Evolutionary conservation across 129 eudicot genomes (phyloP), one percentile per base, ranked within the genome.

Genomic region (Lactuca sativa): DNA sequence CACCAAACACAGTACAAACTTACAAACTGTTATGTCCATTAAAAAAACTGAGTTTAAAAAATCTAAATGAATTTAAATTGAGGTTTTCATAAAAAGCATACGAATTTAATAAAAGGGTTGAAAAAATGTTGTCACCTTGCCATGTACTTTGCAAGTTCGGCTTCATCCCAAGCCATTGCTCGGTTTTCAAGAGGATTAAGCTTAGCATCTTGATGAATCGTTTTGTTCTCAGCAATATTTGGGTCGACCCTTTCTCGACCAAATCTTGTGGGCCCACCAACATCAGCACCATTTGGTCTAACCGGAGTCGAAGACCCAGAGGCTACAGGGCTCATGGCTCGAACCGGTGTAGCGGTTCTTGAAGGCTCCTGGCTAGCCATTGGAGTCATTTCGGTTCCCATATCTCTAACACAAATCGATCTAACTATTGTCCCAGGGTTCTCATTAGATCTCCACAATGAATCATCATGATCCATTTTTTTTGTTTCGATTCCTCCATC

Each of bases 331-430:
- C 96, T 92, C 4, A 87, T 83, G 66, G 92, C 89, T 77, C 87
- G 67, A 38, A 92, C 63, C 5, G 98, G 98, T 8, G 98, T 92
- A 49, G 95, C 84, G 6, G 98, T 74, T 60, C 98, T 79, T 37
- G 98, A 89, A 6, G 98, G 98, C 67, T 92, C 98, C 66, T 82
- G 93, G 67, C 98, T 92, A n/a, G 86, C 96, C 74, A 84, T 85
- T 0, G 96, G 98, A 2, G 98, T 92, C 98, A 92, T 92, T 76
- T 92, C 98, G 0, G 98, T 92, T 60, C 98, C 98, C 98, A 92
- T 92, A 67, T 92, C 98, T 75, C 98, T 78, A 73, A 92, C 91
- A 67, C 95, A 82, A 66, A 92, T 75, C 14, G 98, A 82, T 66
- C 91, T 73, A 68, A 86, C 91, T 21, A 65, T 78, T 32, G 95